Base-by-base conservation (phyloP, 768 basidiomycete species). In the Podaxis rugospora region DNA sequence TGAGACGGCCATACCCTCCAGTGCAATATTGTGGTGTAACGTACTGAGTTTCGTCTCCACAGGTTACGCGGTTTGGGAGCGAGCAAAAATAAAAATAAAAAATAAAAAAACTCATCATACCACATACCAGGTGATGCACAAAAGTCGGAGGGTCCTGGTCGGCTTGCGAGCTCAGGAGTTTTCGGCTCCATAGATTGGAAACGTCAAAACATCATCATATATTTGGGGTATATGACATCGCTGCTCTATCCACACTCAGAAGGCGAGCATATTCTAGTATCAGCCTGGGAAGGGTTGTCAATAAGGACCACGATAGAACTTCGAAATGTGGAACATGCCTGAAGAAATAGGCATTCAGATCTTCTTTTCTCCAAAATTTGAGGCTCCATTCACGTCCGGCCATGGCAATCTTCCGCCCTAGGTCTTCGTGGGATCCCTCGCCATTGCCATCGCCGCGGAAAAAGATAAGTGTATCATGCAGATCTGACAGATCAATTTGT, bases 381-480 rank as follows among this genome's bases (percentile, higher is more conserved):
- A 69, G 55, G 55, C 80, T 82, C 85, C 84, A 86, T 23, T 72
- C 70, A n/a, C 75, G 72, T 0, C 87, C 86, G 1, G 78, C 74
- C 1, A 65, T 61, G 0, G 83, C 87, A 49, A 72, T 71, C 63
- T 70, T 79, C 47, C 68, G 68, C 1, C 82, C 89, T 46, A 86
- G 67, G 4, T 73, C 81, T 35, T 89, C 87, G 62, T 90, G 87
- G 0, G 76, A 83, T 5, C 76, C 76, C 21, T 78, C 73, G 7
- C 83, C 81, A 32, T 78, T 68, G 0, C 79, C 79, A 57, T 80
- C 78, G 0, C 88, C 87, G 0, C 83, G 80, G 70, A 92, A 92
- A 76, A 93, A 93, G 1, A 83, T 74, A 36, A 90, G 79, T 1
- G 83, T 73, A 65, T 92, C 91, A 71, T 86, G 82, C 7, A 93